phyloP scores from a whole-genome alignment of 257 asterid genomes.

The Henckelia pumila region DNA sequence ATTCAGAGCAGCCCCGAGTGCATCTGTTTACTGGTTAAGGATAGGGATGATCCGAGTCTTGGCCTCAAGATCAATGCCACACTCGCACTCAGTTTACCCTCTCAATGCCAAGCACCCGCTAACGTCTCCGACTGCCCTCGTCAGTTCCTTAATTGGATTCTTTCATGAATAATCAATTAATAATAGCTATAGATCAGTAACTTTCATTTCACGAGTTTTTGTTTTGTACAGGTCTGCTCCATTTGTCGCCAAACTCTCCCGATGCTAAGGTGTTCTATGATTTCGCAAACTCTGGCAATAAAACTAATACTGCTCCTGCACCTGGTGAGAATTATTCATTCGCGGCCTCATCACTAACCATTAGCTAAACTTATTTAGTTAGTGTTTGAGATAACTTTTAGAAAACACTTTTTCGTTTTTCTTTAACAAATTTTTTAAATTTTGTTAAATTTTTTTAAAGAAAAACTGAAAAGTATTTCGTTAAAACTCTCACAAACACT shows the following conservation, averaged over 20 bases:
- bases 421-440: too few relatives aligned
- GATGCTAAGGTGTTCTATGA: conserved; percentile 77
- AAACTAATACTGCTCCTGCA: conserved; percentile 36
- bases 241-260: conserved; percentile 76
- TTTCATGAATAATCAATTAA: neutral
- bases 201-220: neutral
- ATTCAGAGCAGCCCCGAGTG: conserved; percentile 46
- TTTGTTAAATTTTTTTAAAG: too few relatives aligned
- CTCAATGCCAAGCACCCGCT: conserved; percentile 41
- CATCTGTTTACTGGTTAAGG: conserved; percentile 64
- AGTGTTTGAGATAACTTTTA: neutral
- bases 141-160: conserved; percentile 27
- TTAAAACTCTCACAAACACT: too few relatives aligned
- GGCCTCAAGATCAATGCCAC: conserved; percentile 68
- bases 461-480: too few relatives aligned
- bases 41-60: conserved; percentile 67
- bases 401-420: too few relatives aligned
- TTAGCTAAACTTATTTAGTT: too few relatives aligned
- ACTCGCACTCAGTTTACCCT: conserved; percentile 61
- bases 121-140: conserved; percentile 50
- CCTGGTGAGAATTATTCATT: conserved; percentile 20
- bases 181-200: neutral
- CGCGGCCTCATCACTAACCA: too few relatives aligned
- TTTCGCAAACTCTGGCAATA: conserved; percentile 39
- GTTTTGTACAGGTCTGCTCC: conserved; percentile 56